These are phyloP conservation scores for Aspergillus vadensis DNA, from an alignment of 2,329 filamentous ascomycete genomes.

Conservation along the genomic window DNA sequence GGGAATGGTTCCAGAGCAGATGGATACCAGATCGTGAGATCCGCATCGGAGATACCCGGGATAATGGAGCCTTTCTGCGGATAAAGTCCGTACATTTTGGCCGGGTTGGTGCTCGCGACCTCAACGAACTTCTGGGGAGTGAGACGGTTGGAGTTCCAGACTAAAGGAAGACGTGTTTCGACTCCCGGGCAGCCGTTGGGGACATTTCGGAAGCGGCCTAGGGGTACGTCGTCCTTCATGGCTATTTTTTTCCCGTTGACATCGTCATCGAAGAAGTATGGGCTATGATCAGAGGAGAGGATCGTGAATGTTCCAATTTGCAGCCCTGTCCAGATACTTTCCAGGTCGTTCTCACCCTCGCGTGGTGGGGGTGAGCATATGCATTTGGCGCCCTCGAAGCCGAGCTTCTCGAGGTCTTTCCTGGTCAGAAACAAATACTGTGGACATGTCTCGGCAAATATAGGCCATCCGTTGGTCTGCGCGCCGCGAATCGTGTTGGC, in stretches of 20 bases:
- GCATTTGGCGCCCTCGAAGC: constrained; percentile 53
- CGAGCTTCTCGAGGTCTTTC: constrained; percentile 46
- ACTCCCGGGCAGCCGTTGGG: constrained; percentile 49
- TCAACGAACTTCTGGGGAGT: constrained; percentile 47
- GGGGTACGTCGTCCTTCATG: constrained; percentile 32
- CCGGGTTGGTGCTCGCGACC: constrained; percentile 47
- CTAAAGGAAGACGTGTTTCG: constrained; percentile 47
- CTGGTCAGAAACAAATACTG: constrained; percentile 61
- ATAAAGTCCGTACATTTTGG: constrained; percentile 47
- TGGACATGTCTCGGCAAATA: constrained; percentile 61
- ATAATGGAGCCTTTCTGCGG: constrained; percentile 44
- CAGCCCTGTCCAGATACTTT: constrained; percentile 55
- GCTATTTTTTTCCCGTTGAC: constrained; percentile 7
- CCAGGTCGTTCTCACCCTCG: constrained; percentile 52
- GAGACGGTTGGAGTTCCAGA: constrained; percentile 30
- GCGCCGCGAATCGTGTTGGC: constrained; percentile 53
- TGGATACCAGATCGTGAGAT: constrained; percentile 49
- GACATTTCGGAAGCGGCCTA: constrained; percentile 41
- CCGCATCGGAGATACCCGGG: constrained; percentile 46
- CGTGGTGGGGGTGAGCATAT: constrained; percentile 57
- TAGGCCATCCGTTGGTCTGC: constrained; percentile 53
- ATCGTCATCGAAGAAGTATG: constrained; percentile 1
- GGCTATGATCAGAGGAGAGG: constrained; percentile 38
- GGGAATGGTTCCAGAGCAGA: constrained; percentile 22
- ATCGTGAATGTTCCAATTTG: constrained; percentile 58